Base-by-base conservation (phyloP, 176 grass and related monocot genomes). In the Hsuehochloa calcarea region DNA sequence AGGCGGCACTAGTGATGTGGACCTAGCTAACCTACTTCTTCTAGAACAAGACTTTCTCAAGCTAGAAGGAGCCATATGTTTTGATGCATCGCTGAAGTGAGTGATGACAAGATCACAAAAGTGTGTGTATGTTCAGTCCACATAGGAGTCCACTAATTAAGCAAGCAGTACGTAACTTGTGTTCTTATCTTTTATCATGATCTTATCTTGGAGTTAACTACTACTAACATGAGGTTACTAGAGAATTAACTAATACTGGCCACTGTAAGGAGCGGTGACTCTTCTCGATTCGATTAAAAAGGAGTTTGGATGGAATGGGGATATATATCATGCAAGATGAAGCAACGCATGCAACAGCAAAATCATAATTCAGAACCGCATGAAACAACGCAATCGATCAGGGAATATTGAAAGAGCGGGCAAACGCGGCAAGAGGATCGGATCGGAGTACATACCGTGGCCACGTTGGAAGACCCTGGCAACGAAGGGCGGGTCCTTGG, bases 391-490 rank as follows among this genome's bases (percentile, higher is more conserved):
- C 4, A 51, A 34, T 34, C 31, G 31, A 17, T 6, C 49, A 51
- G 49, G 4, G 56, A 25, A 26, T 26, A 10, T 4, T 23, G 20
- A n/a, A 15, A 65, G 61, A 64, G 23, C 12, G 13, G 60, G 12
- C 12, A 34, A 29, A 65, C 26, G 27, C 4, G 26, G 26, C 26
- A 22, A 72, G 44, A 10, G 15, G n/a, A 61, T 25, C 6, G 43
- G 23, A 26, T 25, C 6, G 43, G 23, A 26, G 13, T 1, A 34
- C 41, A 15, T 85, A 97, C 92, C 89, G 20, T 88, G 86, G 35
- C 89, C 73, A 65, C 91, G 90, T 31, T 59, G 81, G 82, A 97
- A 81, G 62, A 97, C 89, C 63, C 82, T 81, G 47, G 66, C n/a
- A 49, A 88, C 67, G 70, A 94, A 80, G 10, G 87, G 92, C 44